A percentile compares a stretch with the other conserved stretches of the same genome.
Conservation (phyloP, 2,329 filamentous ascomycete genomes). For the Epichloe bromicola region DNA sequence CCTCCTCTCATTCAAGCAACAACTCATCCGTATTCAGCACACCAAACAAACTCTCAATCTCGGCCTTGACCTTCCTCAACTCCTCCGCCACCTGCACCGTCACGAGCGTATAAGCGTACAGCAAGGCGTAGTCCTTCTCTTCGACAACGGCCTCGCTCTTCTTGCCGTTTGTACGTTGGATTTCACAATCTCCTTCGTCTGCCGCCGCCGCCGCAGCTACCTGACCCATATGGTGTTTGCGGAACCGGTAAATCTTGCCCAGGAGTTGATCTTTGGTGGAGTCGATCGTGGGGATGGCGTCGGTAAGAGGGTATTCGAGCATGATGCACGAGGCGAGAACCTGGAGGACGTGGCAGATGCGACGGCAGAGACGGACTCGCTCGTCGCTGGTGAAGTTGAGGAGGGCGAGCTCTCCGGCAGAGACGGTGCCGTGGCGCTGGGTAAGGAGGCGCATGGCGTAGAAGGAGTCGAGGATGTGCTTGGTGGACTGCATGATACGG, state of each 20-base stretch:
- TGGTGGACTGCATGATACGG: slow-evolving; percentile 65
- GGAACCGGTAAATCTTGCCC: slow-evolving; percentile 77
- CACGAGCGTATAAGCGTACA: slow-evolving; percentile 79
- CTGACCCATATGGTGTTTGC: slow-evolving; percentile 46
- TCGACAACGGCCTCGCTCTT: slow-evolving; percentile 30
- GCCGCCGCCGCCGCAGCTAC: slow-evolving; percentile 5
- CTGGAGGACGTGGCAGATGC: slow-evolving; percentile 77
- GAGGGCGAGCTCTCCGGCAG: slow-evolving; percentile 68
- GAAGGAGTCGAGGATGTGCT: slow-evolving; percentile 80
- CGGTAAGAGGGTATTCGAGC: slow-evolving; percentile 84
- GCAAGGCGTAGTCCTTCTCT: slow-evolving; percentile 74
- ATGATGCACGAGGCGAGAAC: slow-evolving; percentile 90
- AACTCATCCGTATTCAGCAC: slow-evolving; percentile 47
- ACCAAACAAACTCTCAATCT: slow-evolving; percentile 51
- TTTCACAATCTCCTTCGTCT: slow-evolving; percentile 1
- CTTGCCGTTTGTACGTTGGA: slow-evolving; percentile 10
- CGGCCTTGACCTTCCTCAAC: slow-evolving; percentile 44
- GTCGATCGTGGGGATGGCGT: slow-evolving; percentile 73
- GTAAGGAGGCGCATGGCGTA: slow-evolving; percentile 94
- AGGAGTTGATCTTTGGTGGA: slow-evolving; percentile 71
- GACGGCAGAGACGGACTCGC: slow-evolving; percentile 65
- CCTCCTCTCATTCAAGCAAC: slow-evolving; percentile 33
- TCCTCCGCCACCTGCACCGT: slow-evolving; percentile 55
- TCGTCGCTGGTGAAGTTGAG: slow-evolving; percentile 69
- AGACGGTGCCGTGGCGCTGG: slow-evolving; percentile 61